Evolutionary conservation across 257 asterid genomes (phyloP).

Genomic region (Salvia hispanica): DNA sequence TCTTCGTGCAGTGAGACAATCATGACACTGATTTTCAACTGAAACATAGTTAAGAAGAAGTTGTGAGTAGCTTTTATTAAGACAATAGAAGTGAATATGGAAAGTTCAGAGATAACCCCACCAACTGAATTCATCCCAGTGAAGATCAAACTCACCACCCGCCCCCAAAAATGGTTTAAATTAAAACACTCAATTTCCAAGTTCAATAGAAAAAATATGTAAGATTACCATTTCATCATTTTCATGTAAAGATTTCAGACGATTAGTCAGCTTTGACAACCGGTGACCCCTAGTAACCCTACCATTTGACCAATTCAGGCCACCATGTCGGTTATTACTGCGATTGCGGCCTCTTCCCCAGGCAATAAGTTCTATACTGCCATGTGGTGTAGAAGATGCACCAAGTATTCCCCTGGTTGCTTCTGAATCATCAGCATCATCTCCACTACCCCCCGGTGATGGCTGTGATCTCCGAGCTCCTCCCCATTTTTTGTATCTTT

Average conservation of each 20-base stretch:
- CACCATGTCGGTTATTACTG: slow-evolving; percentile 67
- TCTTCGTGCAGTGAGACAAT: slow-evolving; percentile 66
- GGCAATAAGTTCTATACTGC: slow-evolving; percentile 57
- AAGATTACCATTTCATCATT: slow-evolving; percentile 57
- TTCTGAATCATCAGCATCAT: slow-evolving; percentile 64
- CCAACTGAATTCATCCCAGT: not conserved
- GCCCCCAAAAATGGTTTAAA: not conserved
- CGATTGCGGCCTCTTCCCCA: slow-evolving; percentile 98
- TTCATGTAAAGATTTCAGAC: slow-evolving; percentile 56
- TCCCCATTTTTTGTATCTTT: slow-evolving; percentile 58
- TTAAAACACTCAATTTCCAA: not conserved
- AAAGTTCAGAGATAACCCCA: too few species aligned
- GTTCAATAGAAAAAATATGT: slow-evolving; percentile 6
- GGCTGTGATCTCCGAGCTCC: slow-evolving; percentile 55
- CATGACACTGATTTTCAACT: slow-evolving; percentile 66
- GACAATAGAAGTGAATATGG: slow-evolving; percentile 23
- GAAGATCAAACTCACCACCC: not conserved
- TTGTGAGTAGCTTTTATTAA: slow-evolving; percentile 4
- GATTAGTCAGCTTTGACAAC: slow-evolving; percentile 61
- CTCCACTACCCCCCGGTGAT: slow-evolving; percentile 59
- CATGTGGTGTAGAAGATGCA: slow-evolving; percentile 53
- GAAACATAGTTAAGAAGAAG: slow-evolving; percentile 40
- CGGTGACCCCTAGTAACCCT: slow-evolving; percentile 56
- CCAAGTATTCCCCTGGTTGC: slow-evolving; percentile 49
- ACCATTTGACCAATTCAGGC: slow-evolving; percentile 48